Evolutionary conservation across 345 rosid genomes (phyloP), one percentile per base, ranked within the genome.

Genomic region (Citrus trifoliata): DNA sequence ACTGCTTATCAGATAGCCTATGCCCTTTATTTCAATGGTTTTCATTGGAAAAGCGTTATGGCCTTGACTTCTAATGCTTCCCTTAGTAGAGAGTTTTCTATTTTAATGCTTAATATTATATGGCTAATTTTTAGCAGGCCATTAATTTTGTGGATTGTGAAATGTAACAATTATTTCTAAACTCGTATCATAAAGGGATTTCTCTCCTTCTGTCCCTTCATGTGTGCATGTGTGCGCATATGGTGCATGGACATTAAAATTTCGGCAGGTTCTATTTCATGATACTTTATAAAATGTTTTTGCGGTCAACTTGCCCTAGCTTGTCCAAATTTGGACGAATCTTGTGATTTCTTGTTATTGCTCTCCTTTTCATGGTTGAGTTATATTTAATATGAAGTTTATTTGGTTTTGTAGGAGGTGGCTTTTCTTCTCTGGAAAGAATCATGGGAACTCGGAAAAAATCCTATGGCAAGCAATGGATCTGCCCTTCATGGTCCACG

Each of bases 401-500:
- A 32, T 40, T 67, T 76, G 76, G 64, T 71, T 64, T 82, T 69
- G 7, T 76, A 96, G 99, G 98, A 94, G 70, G 99, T 96, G 78
- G 98, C 94, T 79, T 90, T 89, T 82, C 97, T 96, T 83, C 77
- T 96, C 35, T 96, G 99, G 99, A 96, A 89, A 83, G 98, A 96
- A 78, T 96, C 98, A 66, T 96, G 97, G 98, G 97, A 90, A 79
- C 77, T 90, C 59, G 98, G 93, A 67, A 93, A 88, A 80, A 96
- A 90, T 83, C 97, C 99, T 63, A 92, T 96, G 98, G 97, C 97
- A 76, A 96, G 97, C 84, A 96, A 87, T 86, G 99, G 99, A 80
- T 92, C 98, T 79, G 90, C 98, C 12, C 87, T 95, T 61, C 98
- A 95, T 62, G 97, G 97, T 68, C 99, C 99, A n/a, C 99, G 99